Conservation (phyloP, 805 yeast genomes). For the Teunomyces panamensis region DNA sequence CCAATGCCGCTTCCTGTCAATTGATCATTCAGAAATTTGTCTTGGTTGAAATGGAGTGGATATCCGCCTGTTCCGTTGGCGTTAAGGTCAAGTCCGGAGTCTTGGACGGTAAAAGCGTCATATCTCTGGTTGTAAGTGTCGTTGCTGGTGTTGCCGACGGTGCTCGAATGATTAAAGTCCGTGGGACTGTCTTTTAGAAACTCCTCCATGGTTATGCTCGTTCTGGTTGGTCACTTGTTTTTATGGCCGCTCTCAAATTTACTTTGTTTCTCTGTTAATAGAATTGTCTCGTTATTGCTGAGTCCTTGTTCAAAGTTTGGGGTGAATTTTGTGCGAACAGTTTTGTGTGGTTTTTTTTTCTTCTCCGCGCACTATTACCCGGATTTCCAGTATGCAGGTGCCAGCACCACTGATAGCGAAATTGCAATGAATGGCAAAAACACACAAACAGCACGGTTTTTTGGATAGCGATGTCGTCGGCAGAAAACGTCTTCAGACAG, state of each 20-base stretch:
- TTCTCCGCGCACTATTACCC: constrained; percentile 3
- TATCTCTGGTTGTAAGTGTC: constrained; percentile 5
- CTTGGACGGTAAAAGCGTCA: not conserved
- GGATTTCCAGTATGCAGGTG: not conserved
- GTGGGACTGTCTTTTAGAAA: constrained; percentile 33
- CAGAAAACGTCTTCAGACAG: constrained; percentile 33
- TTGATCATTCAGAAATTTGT: not conserved
- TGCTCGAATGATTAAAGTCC: constrained; percentile 13
- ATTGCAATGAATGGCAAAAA: not conserved
- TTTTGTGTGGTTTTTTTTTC: not conserved
- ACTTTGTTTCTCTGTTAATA: not conserved
- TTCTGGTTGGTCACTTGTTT: no score
- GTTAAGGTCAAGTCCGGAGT: not conserved
- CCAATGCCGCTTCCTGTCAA: not conserved
- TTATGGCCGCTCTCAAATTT: not conserved
- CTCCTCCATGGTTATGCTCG: constrained; percentile 23
- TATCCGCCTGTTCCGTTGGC: constrained; percentile 6
- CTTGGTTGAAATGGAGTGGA: constrained; percentile 8
- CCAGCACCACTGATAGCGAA: not conserved
- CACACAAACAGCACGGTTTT: not conserved
- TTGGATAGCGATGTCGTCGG: constrained; percentile 19
- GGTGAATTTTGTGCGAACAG: constrained; percentile 1
- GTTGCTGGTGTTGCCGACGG: constrained; percentile 1
- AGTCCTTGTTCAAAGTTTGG: not conserved
- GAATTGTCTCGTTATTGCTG: not conserved